phyloP scores from a whole-genome alignment of 441 rosid species.

The Syzygium malaccense region DNA sequence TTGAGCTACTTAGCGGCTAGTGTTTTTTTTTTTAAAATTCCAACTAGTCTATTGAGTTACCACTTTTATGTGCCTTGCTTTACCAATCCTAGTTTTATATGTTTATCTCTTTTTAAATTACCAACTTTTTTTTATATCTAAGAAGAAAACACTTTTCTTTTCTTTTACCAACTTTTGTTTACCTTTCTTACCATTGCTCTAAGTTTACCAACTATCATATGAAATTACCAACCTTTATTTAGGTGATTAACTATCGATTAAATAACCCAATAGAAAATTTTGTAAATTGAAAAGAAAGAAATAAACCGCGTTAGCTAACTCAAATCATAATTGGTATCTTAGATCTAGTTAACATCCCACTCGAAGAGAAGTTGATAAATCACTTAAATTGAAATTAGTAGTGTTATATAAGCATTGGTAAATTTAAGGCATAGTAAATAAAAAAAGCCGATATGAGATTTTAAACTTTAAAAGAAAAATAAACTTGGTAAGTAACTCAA shows the following conservation, averaged over 20 bases:
- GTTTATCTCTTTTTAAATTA: neutral
- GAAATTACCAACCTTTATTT: neutral
- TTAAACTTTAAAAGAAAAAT: neutral
- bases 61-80: neutral
- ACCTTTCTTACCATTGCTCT: neutral
- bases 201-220: neutral
- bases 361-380: neutral
- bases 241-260: neutral
- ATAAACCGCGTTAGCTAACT: neutral
- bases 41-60: neutral
- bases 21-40: neutral
- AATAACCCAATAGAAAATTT: neutral
- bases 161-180: neutral
- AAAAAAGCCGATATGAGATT: neutral
- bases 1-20: neutral
- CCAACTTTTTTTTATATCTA: neutral
- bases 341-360: neutral
- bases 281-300: too few species aligned
- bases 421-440: neutral
- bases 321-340: neutral
- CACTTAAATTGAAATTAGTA: neutral
- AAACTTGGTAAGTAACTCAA: neutral
- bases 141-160: neutral
- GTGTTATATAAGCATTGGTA: neutral
- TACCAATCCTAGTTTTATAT: neutral